Conservation (phyloP, 2,329 filamentous ascomycete genomes). For the Clathrospora elynae region DNA sequence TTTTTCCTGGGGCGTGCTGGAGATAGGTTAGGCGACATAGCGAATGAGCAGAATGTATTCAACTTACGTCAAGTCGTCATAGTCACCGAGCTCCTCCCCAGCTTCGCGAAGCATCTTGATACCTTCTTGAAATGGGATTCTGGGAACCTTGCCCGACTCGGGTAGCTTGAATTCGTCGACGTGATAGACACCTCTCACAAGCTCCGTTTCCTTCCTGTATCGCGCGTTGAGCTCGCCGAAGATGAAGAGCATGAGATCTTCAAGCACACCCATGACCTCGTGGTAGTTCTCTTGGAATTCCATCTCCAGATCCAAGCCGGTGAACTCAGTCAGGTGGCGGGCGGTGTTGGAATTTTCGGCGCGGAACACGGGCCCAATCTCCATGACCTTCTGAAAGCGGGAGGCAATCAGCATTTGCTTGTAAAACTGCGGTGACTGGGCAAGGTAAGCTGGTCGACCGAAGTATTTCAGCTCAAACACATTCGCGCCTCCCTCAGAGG, state of each 20-base stretch:
- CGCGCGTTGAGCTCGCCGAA: slow-evolving; percentile 73
- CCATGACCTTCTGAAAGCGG: slow-evolving; percentile 76
- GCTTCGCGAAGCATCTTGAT: slow-evolving; percentile 78
- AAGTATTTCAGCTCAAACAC: slow-evolving; percentile 94
- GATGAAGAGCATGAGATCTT: slow-evolving; percentile 76
- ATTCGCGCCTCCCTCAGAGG: slow-evolving; percentile 89
- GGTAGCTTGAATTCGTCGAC: slow-evolving; percentile 79
- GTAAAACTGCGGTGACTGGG: slow-evolving; percentile 83
- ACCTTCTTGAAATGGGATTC: slow-evolving; percentile 77
- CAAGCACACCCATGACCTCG: slow-evolving; percentile 74
- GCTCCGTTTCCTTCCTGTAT: slow-evolving; percentile 73
- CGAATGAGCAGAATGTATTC: background rate
- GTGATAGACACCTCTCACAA: slow-evolving; percentile 73
- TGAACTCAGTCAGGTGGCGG: slow-evolving; percentile 86
- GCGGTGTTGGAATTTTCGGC: slow-evolving; percentile 87
- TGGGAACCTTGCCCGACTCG: slow-evolving; percentile 72
- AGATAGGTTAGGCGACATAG: slow-evolving; percentile 7
- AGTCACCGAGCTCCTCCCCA: slow-evolving; percentile 74
- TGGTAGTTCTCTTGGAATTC: slow-evolving; percentile 79
- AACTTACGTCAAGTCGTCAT: slow-evolving; percentile 71
- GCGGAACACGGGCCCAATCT: slow-evolving; percentile 80
- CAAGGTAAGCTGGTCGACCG: slow-evolving; percentile 77
- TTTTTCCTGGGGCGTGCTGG: slow-evolving; percentile 77
- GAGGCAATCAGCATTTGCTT: slow-evolving; percentile 86
- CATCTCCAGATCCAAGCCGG: slow-evolving; percentile 88